phyloP scores from a whole-genome alignment of 345 rosid genomes.

The Rhizophora apiculata region DNA sequence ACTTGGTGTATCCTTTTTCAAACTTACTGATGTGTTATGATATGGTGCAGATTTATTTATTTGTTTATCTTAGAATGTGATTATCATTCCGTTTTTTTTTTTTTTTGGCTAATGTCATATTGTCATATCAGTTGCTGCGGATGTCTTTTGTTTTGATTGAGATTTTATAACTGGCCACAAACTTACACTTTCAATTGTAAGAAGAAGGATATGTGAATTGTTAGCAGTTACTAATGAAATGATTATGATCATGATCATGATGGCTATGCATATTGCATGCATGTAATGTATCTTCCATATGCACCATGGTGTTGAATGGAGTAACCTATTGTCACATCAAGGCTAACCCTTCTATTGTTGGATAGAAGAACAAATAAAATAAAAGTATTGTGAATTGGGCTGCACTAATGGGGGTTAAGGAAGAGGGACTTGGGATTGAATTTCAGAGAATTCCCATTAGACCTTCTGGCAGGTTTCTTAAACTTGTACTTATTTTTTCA shows the following conservation, averaged over 20 bases:
- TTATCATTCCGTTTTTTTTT: not conserved
- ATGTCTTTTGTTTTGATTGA: not conserved
- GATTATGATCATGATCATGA: not conserved
- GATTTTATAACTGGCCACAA: not conserved
- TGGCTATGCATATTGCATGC: not conserved
- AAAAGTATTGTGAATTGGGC: not conserved
- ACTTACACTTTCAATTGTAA: not conserved
- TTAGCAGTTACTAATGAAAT: not conserved
- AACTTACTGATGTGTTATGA: not conserved
- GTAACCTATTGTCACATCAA: too few relatives aligned
- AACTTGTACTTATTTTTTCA: not conserved
- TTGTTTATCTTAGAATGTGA: not conserved
- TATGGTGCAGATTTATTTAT: not conserved
- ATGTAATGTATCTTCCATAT: not conserved
- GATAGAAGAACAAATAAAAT: too few relatives aligned
- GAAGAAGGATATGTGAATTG: not conserved
- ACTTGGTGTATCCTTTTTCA: conserved; percentile 87
- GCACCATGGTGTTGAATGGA: not conserved
- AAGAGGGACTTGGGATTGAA: not conserved
- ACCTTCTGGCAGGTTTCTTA: not conserved
- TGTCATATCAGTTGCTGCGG: not conserved
- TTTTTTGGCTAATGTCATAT: not conserved
- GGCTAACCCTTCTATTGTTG: too few relatives aligned
- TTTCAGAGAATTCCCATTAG: not conserved
- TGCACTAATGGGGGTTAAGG: not conserved